Base-by-base conservation (phyloP, 2,329 filamentous ascomycete genomes). In the Samsoniella hepiali region DNA sequence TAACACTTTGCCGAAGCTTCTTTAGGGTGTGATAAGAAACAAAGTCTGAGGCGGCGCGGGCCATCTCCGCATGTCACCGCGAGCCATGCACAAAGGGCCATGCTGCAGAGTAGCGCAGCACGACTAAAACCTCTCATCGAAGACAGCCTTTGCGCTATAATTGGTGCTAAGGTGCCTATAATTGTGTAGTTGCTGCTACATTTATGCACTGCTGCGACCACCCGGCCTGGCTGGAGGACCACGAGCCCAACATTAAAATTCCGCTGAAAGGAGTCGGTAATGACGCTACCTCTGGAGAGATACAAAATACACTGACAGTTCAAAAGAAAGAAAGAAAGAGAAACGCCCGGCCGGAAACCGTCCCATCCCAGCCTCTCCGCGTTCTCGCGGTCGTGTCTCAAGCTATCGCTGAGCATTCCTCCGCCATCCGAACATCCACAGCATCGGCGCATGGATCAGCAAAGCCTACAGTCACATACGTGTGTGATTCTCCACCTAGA, bases 41-140 rank as follows among this genome's bases (percentile, higher is more conserved):
- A 58, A 42, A 50, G 55, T 63, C 47, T 63, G 44, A 63, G 61
- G 54, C 60, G 29, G 36, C 31, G 10, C n/a, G n/a, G 17, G 47
- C 53, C 29, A n/a, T 49, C 51, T 31, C 44, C 17, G 40, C 45
- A 22, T 40, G 45, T 36, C 47, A 42, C 42, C 22, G 13, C n/a
- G 42, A 11, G 42, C 50, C 5, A 50, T 49, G 60, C 42, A 58
- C 50, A 17, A 45, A 13, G n/a, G 22, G n/a, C 47, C 45, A 44
- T 22, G 36, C 45, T 22, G 29, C 44, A 40, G 51, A 9, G 34
- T 32, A 31, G 50, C 44, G 32, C 45, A 57, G 22, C n/a, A 50
- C 32, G 3, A 13, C 15, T 9, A 13, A 47, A 31, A 17, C 5
- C 50, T 60, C 38, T n/a, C 10, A 54, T 45, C 49, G 31, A n/a